These are phyloP conservation scores for Calonectria henricotiae DNA, from an alignment of 2,329 filamentous ascomycete genomes.

Conservation along the genomic window DNA sequence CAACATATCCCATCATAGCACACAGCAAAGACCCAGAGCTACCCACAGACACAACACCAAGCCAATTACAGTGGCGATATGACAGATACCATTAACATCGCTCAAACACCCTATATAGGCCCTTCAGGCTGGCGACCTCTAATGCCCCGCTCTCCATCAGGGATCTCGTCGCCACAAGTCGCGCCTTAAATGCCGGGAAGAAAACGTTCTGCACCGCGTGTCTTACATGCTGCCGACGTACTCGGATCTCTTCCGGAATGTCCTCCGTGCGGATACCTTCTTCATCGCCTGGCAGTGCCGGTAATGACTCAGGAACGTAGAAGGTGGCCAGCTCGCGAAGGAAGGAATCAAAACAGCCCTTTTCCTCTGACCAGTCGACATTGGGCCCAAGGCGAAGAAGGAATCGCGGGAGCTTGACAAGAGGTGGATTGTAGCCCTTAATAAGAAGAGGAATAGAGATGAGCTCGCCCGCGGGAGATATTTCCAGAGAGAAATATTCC, in stretches of 20 bases:
- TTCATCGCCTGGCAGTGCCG: slow-evolving; percentile 63
- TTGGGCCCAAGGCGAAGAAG: slow-evolving; percentile 89
- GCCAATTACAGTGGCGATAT: neutral
- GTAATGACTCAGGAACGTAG: slow-evolving; percentile 90
- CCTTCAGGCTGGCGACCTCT: slow-evolving; percentile 93
- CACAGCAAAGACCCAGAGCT: slow-evolving; percentile 9
- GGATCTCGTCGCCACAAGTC: slow-evolving; percentile 85
- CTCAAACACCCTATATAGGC: slow-evolving; percentile 95
- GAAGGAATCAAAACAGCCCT: slow-evolving; percentile 88
- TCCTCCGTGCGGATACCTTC: slow-evolving; percentile 57
- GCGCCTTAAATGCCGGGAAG: slow-evolving; percentile 89
- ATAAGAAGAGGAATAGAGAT: slow-evolving; percentile 86
- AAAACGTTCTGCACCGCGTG: slow-evolving; percentile 87
- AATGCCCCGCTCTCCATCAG: slow-evolving; percentile 83
- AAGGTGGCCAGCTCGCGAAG: slow-evolving; percentile 90
- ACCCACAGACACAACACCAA: slow-evolving; percentile 16
- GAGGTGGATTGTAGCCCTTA: slow-evolving; percentile 88
- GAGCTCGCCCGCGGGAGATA: slow-evolving; percentile 84
- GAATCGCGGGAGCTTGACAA: slow-evolving; percentile 91
- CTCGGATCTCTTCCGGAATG: slow-evolving; percentile 68
- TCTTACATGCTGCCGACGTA: slow-evolving; percentile 79
- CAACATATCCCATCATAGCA: slow-evolving; percentile 8
- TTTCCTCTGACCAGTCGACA: slow-evolving; percentile 89
- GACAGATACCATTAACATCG: slow-evolving; percentile 75
- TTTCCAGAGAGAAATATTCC: slow-evolving; percentile 93